Evolutionary conservation across 352 stramenopile genomes (phyloP).

Genomic region (Phytophthora hibernalis): DNA sequence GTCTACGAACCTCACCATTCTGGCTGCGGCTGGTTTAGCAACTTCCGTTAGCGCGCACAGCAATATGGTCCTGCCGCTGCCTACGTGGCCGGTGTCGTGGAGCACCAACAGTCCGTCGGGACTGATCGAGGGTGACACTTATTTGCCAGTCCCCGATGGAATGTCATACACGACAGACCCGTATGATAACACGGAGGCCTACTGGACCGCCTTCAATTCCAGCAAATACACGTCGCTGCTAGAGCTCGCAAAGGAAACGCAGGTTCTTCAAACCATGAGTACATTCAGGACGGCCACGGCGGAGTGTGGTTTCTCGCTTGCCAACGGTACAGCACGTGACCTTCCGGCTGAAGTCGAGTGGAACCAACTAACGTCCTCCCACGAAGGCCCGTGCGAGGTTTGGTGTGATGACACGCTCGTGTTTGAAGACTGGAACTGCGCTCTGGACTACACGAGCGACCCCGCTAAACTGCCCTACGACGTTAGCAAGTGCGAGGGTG

Average conservation of each 20-base stretch:
- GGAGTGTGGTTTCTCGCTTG: conserved; percentile 33
- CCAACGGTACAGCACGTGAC: conserved; percentile 33
- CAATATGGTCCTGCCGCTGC: conserved; percentile 44
- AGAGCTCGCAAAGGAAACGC: conserved; percentile 29
- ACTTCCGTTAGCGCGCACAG: conserved; percentile 25
- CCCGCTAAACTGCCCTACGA: conserved; percentile 37
- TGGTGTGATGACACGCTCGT: conserved; percentile 36
- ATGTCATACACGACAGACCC: conserved; percentile 42
- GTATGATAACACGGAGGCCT: conserved; percentile 33
- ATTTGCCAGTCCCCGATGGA: conserved; percentile 41
- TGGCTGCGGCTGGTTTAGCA: conserved; percentile 15
- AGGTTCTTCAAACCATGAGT: conserved; percentile 25
- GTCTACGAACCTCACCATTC: conserved; percentile 10
- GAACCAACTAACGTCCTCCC: conserved; percentile 27
- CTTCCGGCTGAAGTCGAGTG: conserved; percentile 28
- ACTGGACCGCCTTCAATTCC: conserved; percentile 30
- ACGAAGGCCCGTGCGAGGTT: conserved; percentile 44
- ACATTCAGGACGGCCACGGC: conserved; percentile 39
- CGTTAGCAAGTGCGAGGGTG: conserved; percentile 29
- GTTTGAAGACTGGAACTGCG: conserved; percentile 19
- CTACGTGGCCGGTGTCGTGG: conserved; percentile 39
- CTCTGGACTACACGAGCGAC: conserved; percentile 20
- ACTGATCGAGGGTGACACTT: conserved; percentile 44
- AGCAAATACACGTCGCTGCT: conserved; percentile 37
- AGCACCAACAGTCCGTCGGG: conserved; percentile 43